Conservation (phyloP, 2,329 filamentous ascomycete species). For the Aaosphaeria arxii region DNA sequence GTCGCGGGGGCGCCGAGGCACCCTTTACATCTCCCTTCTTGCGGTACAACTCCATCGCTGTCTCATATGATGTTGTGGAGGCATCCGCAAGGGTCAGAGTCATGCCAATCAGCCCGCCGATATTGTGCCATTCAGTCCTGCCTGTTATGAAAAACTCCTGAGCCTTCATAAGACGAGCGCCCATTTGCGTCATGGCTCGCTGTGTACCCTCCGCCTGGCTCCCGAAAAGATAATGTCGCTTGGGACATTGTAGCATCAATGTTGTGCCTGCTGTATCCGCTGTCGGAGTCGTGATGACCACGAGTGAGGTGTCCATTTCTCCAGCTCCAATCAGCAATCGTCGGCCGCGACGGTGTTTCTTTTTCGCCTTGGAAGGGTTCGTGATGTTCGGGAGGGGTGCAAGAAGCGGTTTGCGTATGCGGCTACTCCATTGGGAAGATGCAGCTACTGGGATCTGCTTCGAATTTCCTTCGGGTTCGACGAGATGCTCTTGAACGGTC, state of each 20-base stretch:
- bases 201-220: conserved; percentile 82
- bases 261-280: conserved; percentile 82
- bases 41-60: conserved; percentile 38
- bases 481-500: no score
- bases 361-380: neutral
- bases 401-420: neutral
- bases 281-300: conserved; percentile 78
- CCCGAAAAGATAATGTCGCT: conserved; percentile 81
- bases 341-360: no score
- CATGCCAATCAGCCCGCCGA: conserved; percentile 80
- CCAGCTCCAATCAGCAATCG: neutral
- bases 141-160: conserved; percentile 83
- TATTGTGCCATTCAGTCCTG: conserved; percentile 68
- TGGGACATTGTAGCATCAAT: conserved; percentile 75
- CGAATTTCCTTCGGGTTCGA: no score
- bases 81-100: conserved; percentile 79
- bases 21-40: conserved; percentile 15
- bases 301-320: conserved; percentile 69
- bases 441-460: no score
- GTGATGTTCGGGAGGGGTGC: neutral
- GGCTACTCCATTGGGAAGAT: neutral
- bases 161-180: conserved; percentile 61
- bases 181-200: conserved; percentile 68
- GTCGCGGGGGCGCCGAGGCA: conserved; percentile 15
- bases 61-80: conserved; percentile 46